Conservation (phyloP, 2,329 filamentous ascomycete species). For the Sphaerulina vaccinii region DNA sequence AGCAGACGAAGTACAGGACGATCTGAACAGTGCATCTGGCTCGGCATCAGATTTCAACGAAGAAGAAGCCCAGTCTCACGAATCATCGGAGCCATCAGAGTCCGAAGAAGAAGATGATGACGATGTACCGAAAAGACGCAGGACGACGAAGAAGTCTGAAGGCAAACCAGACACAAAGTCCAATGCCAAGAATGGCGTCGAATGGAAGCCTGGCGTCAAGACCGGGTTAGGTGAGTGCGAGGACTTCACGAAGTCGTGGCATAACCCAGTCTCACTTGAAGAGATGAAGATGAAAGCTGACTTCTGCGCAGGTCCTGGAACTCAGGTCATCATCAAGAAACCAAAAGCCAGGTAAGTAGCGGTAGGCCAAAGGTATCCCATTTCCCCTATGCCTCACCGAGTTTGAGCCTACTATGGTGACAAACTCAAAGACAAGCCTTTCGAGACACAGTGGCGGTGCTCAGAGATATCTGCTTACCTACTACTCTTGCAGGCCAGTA, state of each 20-base stretch:
- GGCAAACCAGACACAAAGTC: neutral
- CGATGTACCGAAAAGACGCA: slow-evolving; percentile 27
- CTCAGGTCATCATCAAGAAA: slow-evolving; percentile 61
- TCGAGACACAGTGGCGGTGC: too few species aligned
- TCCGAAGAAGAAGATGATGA: slow-evolving; percentile 39
- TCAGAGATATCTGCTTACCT: too few species aligned
- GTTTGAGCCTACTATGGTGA: too few species aligned
- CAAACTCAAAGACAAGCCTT: too few species aligned
- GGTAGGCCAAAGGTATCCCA: too few species aligned
- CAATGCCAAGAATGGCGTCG: slow-evolving; percentile 39
- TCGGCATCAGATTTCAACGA: slow-evolving; percentile 38
- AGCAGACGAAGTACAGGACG: slow-evolving; percentile 34
- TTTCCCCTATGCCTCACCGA: too few species aligned
- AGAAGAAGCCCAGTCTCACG: slow-evolving; percentile 37
- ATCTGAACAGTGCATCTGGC: slow-evolving; percentile 27
- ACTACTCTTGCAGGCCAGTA: too few species aligned
- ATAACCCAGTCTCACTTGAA: neutral
- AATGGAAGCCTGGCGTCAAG: slow-evolving; percentile 58
- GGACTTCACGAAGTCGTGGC: too few species aligned
- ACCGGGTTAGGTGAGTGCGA: slow-evolving; percentile 45
- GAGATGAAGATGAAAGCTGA: neutral
- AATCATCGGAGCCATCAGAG: slow-evolving; percentile 42
- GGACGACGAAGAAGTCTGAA: slow-evolving; percentile 34
- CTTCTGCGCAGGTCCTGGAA: slow-evolving; percentile 48
- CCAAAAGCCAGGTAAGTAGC: too few species aligned